These are phyloP conservation scores for Hypsizygus marmoreus DNA, from an alignment of 768 basidiomycete genomes.

Conservation along the genomic window DNA sequence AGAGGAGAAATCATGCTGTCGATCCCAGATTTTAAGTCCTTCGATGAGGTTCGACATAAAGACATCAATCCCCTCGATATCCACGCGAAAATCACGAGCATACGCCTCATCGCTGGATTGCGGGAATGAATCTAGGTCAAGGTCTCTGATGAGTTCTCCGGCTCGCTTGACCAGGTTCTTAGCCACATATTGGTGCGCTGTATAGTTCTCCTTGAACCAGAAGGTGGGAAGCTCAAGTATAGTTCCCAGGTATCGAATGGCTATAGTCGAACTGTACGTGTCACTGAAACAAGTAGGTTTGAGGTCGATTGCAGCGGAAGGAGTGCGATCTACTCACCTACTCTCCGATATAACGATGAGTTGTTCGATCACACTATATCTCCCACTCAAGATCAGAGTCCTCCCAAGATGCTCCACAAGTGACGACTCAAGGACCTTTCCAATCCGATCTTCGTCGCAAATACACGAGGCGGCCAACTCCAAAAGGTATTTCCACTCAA, in stretches of 20 bases:
- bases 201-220: not conserved
- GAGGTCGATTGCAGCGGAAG: not conserved
- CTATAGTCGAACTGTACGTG: not conserved
- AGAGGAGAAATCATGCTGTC: too few relatives aligned
- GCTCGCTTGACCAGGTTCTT: not conserved
- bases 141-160: not conserved
- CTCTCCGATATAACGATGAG: not conserved
- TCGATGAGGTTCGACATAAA: not conserved
- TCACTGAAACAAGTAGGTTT: not conserved
- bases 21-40: not conserved
- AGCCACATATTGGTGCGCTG: not conserved
- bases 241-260: constrained; percentile 2
- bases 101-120: not conserved
- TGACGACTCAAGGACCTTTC: not conserved
- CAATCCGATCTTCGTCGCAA: constrained; percentile 1
- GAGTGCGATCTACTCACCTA: not conserved
- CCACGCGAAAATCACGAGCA: not conserved
- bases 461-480: not conserved
- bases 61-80: not conserved
- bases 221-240: not conserved
- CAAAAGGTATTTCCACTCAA: not conserved
- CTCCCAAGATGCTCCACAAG: not conserved
- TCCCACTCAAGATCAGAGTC: not conserved
- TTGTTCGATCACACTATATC: constrained; percentile 1
- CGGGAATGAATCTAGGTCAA: not conserved